Evolutionary conservation across 345 rosid genomes (phyloP).

Genomic region (Noccaea bulbosa): DNA sequence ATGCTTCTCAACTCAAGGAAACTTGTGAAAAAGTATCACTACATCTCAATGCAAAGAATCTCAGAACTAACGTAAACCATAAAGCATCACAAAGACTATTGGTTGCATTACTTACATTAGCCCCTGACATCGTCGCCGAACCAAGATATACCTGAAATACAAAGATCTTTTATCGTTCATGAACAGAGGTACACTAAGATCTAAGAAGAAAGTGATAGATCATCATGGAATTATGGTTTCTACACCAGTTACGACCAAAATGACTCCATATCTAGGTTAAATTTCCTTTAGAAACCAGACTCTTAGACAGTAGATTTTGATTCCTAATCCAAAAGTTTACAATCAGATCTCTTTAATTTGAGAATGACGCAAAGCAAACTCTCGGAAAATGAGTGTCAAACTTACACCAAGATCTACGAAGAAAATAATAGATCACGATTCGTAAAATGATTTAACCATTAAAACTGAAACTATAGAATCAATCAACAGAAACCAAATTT

Average conservation of each 20-base stretch:
- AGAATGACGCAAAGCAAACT: neutral
- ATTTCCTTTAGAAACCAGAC: neutral
- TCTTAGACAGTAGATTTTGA: neutral
- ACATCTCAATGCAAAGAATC: slow-evolving; percentile 5
- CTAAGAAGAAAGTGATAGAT: slow-evolving; percentile 10
- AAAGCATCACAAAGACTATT: neutral
- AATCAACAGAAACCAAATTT: neutral
- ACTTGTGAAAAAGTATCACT: neutral
- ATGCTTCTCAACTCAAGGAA: slow-evolving; percentile 8
- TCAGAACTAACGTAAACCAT: neutral
- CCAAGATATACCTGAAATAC: slow-evolving; percentile 36
- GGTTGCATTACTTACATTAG: slow-evolving; percentile 31
- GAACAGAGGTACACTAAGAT: neutral
- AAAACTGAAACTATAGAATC: neutral
- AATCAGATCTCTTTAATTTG: slow-evolving; percentile 4
- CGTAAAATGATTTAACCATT: neutral
- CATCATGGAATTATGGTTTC: neutral
- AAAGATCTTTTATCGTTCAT: neutral
- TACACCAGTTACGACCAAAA: neutral
- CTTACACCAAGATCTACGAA: slow-evolving; percentile 4
- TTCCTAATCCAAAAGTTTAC: neutral
- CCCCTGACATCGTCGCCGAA: slow-evolving; percentile 36
- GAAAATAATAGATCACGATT: slow-evolving; percentile 3
- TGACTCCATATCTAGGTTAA: neutral
- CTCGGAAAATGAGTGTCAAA: neutral